These are phyloP conservation scores for Sporormia fimetaria DNA, from an alignment of 495 filamentous ascomycete genomes.

Conservation along the genomic window DNA sequence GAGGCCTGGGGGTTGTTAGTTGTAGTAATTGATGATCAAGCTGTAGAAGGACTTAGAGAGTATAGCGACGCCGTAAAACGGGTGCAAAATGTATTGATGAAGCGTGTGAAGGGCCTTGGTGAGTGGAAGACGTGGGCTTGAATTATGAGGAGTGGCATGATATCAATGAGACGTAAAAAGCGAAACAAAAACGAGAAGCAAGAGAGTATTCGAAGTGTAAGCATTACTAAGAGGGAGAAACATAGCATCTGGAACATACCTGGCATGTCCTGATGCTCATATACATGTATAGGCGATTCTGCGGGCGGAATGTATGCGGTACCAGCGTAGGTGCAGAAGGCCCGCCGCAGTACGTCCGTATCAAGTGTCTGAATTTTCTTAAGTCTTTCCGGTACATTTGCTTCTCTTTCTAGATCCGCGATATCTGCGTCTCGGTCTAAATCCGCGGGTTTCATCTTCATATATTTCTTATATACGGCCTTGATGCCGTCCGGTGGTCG, in stretches of 20 bases:
- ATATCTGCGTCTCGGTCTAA: constrained; percentile 40
- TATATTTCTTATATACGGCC: constrained; percentile 54
- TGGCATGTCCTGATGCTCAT: constrained; percentile 29
- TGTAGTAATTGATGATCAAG: not conserved
- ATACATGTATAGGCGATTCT: constrained; percentile 11
- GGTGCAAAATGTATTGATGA: constrained; percentile 3
- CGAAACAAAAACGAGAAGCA: too few species aligned
- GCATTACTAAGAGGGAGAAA: too few species aligned
- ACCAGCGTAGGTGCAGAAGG: constrained; percentile 8
- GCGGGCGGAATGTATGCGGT: not conserved
- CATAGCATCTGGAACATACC: constrained; percentile 18
- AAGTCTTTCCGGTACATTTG: too few species aligned
- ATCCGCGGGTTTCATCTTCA: constrained; percentile 35
- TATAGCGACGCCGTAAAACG: not conserved
- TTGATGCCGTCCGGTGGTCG: constrained; percentile 55
- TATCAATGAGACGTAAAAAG: too few species aligned
- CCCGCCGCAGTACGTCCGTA: constrained; percentile 2
- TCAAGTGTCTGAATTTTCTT: too few species aligned
- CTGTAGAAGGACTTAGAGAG: not conserved
- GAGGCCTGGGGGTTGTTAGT: constrained; percentile 44
- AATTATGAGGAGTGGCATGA: not conserved
- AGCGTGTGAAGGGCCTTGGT: not conserved
- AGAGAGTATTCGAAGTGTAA: too few species aligned
- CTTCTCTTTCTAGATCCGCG: constrained; percentile 32
- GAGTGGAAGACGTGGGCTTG: not conserved